phyloP scores from a whole-genome alignment of 306 rosid genomes.

The Cicer cuneatum region DNA sequence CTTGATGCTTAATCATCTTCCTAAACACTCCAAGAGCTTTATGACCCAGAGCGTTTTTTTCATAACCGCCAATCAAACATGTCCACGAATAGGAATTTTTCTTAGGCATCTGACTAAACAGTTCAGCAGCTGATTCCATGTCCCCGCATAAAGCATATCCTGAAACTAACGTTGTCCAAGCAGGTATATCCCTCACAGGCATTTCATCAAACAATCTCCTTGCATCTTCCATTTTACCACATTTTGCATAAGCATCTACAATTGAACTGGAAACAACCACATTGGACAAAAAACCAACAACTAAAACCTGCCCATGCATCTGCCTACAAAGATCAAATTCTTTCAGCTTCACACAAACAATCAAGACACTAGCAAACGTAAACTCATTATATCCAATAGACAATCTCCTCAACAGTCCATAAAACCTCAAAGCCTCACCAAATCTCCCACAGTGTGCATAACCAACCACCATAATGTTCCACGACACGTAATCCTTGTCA shows the following conservation, averaged over 20 bases:
- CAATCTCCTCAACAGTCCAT: slow-evolving; percentile 61
- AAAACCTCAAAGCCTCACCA: slow-evolving; percentile 69
- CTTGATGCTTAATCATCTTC: slow-evolving; percentile 58
- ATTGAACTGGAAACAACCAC: slow-evolving; percentile 72
- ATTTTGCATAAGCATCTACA: slow-evolving; percentile 79
- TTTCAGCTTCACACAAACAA: slow-evolving; percentile 67
- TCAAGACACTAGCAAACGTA: slow-evolving; percentile 78
- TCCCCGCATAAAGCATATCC: slow-evolving; percentile 73
- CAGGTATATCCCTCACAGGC: slow-evolving; percentile 66
- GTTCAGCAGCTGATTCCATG: slow-evolving; percentile 64
- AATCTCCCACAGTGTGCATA: slow-evolving; percentile 59
- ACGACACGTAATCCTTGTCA: slow-evolving; percentile 71
- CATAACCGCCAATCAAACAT: slow-evolving; percentile 70
- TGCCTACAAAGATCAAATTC: slow-evolving; percentile 67
- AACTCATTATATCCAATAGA: slow-evolving; percentile 69
- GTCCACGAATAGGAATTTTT: slow-evolving; percentile 83
- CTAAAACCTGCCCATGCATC: slow-evolving; percentile 82
- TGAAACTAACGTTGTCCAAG: slow-evolving; percentile 77
- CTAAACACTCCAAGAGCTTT: slow-evolving; percentile 72
- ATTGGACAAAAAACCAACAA: slow-evolving; percentile 69
- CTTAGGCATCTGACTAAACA: slow-evolving; percentile 73
- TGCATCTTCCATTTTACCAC: slow-evolving; percentile 66
- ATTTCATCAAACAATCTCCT: slow-evolving; percentile 69
- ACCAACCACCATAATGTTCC: slow-evolving; percentile 84
- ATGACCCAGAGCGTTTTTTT: slow-evolving; percentile 67